These are phyloP conservation scores for Adenanthera pavonina DNA, from an alignment of 306 rosid species.

Conservation along the genomic window DNA sequence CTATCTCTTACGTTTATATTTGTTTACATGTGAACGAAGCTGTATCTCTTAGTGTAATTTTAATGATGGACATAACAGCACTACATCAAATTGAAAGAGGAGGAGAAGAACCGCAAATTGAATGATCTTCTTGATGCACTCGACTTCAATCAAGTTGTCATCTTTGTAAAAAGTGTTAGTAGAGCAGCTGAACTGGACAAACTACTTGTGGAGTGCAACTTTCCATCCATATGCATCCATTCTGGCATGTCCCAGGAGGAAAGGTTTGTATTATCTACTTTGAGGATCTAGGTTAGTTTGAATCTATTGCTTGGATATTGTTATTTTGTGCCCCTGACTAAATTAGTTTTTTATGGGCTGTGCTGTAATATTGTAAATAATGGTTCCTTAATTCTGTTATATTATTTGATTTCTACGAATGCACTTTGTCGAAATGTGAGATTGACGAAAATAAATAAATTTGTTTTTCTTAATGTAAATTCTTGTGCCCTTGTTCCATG, in stretches of 20 bases:
- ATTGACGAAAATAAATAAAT: neutral
- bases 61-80: conserved; percentile 54
- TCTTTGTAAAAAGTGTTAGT: conserved; percentile 76
- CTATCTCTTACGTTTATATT: neutral
- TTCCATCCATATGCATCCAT: conserved; percentile 80
- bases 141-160: conserved; percentile 83
- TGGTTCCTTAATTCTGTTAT: neutral
- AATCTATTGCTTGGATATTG: too few relatives aligned
- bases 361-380: too few relatives aligned
- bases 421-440: neutral
- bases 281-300: neutral
- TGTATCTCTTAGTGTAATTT: conserved; percentile 8
- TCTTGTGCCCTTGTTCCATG: neutral
- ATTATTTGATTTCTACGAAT: neutral
- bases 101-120: conserved; percentile 80
- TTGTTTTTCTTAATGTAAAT: neutral
- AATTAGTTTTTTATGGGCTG: neutral
- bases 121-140: conserved; percentile 84
- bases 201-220: conserved; percentile 75
- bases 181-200: conserved; percentile 86
- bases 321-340: neutral
- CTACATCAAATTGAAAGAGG: conserved; percentile 80
- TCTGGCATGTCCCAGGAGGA: conserved; percentile 87
- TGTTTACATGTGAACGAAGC: neutral
- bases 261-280: conserved; percentile 50